Percentiles rank a stretch among this genome's conserved stretches.
Conservation (phyloP, 805 yeast species). For the Starmera pachycereana region DNA sequence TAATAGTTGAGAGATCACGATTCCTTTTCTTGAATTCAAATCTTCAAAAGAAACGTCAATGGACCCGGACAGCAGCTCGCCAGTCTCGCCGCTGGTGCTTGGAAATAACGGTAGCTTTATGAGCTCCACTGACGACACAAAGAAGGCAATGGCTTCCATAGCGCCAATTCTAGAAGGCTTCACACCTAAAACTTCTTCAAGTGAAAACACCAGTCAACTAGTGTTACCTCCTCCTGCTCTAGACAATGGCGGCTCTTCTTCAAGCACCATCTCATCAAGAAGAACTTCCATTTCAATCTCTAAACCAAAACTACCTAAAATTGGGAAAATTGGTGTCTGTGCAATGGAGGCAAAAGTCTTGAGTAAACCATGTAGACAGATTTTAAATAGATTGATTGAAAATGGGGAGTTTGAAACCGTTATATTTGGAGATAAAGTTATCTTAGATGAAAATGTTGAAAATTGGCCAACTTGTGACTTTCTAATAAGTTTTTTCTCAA, state of each 20-base stretch:
- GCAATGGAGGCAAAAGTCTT: slow-evolving; percentile 98
- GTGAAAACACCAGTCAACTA: slow-evolving; percentile 27
- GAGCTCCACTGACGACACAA: slow-evolving; percentile 19
- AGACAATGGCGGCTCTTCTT: slow-evolving; percentile 3
- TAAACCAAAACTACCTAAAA: slow-evolving; percentile 45
- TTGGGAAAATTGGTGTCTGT: slow-evolving; percentile 96
- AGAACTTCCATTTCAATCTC: slow-evolving; percentile 5
- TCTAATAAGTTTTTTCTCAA: slow-evolving; percentile 84
- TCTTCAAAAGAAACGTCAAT: no score
- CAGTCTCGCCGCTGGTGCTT: slow-evolving; percentile 23
- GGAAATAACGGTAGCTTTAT: slow-evolving; percentile 6
- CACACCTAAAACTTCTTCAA: slow-evolving; percentile 57
- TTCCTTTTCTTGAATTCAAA: background rate
- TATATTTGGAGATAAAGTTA: slow-evolving; percentile 95
- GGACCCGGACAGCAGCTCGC: slow-evolving; percentile 2
- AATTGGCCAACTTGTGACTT: slow-evolving; percentile 99
- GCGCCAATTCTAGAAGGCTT: slow-evolving; percentile 72
- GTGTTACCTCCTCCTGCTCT: slow-evolving; percentile 16
- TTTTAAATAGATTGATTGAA: slow-evolving; percentile 76
- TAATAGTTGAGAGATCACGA: no score
- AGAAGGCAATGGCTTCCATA: slow-evolving; percentile 64
- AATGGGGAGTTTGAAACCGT: slow-evolving; percentile 95
- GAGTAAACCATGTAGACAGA: slow-evolving; percentile 90
- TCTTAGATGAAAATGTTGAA: slow-evolving; percentile 84
- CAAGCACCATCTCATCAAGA: slow-evolving; percentile 6